phyloP scores from a whole-genome alignment of 371 early-diverging fungal species.

The Zychaea mexicana region DNA sequence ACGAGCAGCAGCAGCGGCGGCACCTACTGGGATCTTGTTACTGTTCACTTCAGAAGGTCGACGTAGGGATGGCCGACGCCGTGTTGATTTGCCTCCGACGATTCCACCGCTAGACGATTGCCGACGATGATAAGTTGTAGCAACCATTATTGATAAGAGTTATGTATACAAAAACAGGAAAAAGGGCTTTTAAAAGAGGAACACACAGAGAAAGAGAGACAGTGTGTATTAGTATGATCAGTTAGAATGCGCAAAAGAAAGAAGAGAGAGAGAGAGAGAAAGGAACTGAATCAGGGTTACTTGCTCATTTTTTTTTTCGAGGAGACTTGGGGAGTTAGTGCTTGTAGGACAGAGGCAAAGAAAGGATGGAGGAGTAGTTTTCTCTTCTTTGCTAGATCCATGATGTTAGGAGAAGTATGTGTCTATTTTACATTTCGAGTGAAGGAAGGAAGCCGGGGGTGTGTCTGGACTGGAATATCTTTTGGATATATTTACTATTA shows the following conservation, averaged over 20 bases:
- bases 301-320: too few species aligned
- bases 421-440: not conserved
- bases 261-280: not conserved
- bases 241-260: too few species aligned
- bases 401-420: slow-evolving; percentile 1
- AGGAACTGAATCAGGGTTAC: too few species aligned
- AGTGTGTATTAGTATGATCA: too few species aligned
- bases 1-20: not conserved
- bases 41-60: slow-evolving; percentile 6
- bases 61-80: slow-evolving; percentile 11
- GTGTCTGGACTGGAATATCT: too few species aligned
- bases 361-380: too few species aligned
- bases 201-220: not conserved
- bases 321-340: too few species aligned
- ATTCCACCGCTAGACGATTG: not conserved
- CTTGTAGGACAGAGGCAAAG: too few species aligned
- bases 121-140: slow-evolving; percentile 1
- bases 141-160: not conserved
- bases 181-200: not conserved
- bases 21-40: not conserved
- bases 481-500: too few species aligned
- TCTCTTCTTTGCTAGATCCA: too few species aligned
- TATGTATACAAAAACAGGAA: not conserved
- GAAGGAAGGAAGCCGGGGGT: not conserved
- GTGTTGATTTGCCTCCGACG: not conserved